phyloP scores from a whole-genome alignment of 2,329 filamentous ascomycete genomes.

The Zasmidium cellare region DNA sequence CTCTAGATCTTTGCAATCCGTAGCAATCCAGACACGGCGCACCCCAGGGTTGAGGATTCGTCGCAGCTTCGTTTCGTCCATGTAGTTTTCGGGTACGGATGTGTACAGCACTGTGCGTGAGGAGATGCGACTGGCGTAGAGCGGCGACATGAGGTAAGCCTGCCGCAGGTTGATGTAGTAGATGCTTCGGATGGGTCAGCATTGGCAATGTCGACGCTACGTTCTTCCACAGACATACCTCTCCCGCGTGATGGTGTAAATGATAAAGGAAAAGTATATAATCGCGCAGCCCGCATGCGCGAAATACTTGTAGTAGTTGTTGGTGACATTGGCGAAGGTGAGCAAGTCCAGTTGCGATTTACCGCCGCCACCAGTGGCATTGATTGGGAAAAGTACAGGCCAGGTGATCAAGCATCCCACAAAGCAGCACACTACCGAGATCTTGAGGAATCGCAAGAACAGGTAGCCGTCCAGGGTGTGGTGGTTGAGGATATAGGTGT shows the following conservation, averaged over 20 bases:
- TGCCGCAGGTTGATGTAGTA: conserved; percentile 92
- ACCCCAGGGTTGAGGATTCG: conserved; percentile 80
- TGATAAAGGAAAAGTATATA: conserved; percentile 82
- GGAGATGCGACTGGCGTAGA: conserved; percentile 82
- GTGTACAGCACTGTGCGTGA: conserved; percentile 89
- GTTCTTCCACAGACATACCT: conserved; percentile 30
- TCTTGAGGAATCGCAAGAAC: conserved; percentile 83
- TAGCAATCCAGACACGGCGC: conserved; percentile 79
- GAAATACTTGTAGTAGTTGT: conserved; percentile 66
- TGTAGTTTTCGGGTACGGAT: conserved; percentile 75
- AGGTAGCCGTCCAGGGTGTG: conserved; percentile 91
- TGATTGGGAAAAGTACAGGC: conserved; percentile 86
- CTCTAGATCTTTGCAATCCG: conserved; percentile 73
- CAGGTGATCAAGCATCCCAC: conserved; percentile 82
- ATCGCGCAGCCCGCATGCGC: conserved; percentile 80
- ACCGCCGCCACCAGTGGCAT: conserved; percentile 73
- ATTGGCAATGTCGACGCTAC: background rate
- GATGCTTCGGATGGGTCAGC: conserved; percentile 49
- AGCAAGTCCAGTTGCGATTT: conserved; percentile 72
- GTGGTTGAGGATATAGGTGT: conserved; percentile 82
- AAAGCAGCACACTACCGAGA: conserved; percentile 74
- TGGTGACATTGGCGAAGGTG: conserved; percentile 71
- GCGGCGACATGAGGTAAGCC: conserved; percentile 82
- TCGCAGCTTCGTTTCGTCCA: conserved; percentile 73
- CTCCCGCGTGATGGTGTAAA: conserved; percentile 85